Evolutionary conservation across 139 green algal genomes (phyloP).

Genomic region (Volvox africanus): DNA sequence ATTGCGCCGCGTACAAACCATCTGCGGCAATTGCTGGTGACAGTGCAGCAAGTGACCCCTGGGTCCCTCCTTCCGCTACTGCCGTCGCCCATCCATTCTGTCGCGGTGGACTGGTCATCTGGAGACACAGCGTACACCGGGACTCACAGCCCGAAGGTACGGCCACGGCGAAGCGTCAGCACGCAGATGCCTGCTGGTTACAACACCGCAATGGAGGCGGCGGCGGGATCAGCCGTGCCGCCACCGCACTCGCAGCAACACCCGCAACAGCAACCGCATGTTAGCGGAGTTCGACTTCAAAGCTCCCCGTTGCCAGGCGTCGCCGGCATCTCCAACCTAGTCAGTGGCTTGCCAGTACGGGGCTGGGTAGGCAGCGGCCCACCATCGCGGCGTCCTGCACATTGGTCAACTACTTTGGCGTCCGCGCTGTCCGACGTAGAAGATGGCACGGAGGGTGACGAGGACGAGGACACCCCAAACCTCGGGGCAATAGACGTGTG

Average conservation of each 20-base stretch:
- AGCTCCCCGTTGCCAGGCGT: too few relatives aligned
- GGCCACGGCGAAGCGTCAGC: not conserved
- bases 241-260: too few relatives aligned
- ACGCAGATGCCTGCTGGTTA: not conserved
- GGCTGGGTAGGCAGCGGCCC: not conserved
- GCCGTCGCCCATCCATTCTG: not conserved
- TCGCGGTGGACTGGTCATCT: not conserved
- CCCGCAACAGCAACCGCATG: too few relatives aligned
- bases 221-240: not conserved
- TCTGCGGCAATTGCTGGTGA: not conserved
- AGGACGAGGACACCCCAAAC: not conserved
- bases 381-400: not conserved
- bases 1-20: not conserved
- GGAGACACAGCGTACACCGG: not conserved
- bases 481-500: not conserved
- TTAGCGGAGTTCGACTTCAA: too few relatives aligned
- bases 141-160: not conserved
- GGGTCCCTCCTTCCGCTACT: conserved; percentile 6
- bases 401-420: not conserved
- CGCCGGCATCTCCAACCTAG: too few relatives aligned
- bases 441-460: conserved; percentile 10
- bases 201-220: not conserved
- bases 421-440: not conserved
- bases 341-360: not conserved
- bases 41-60: not conserved